Evolutionary conservation across 2,329 filamentous ascomycete species (phyloP), one percentile per base, ranked within the genome.

Genomic region (Ilyonectria destructans): DNA sequence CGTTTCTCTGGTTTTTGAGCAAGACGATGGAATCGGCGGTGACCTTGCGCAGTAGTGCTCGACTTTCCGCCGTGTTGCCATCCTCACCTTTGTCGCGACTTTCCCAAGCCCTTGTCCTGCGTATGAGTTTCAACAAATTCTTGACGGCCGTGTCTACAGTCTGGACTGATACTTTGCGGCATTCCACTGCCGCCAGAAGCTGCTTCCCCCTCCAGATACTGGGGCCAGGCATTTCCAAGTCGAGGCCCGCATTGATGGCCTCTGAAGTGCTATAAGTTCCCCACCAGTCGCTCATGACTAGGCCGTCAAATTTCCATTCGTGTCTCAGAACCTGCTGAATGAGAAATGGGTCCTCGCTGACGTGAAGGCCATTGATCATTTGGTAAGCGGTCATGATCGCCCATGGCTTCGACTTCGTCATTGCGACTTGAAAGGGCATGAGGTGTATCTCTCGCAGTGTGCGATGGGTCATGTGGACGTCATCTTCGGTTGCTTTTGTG

Each of bases 291-390:
- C 71, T 73, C 57, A 72, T 71, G 1, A 72, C 37, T 0, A 72
- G 26, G 2, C 67, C 69, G 13, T 73, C 78, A 80, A 77, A 83
- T 78, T 76, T 77, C 81, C 81, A 84, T 58, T 83, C 81, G 2
- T 78, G 74, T 63, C 82, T 75, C 15, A 83, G 71, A 6, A 84
- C 77, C n/a, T 74, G 23, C 0, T 57, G 37, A 2, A 74, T 26
- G 4, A 77, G 37, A 23, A 58, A 72, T 5, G 62, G 45, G n/a
- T 71, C 55, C 7, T 69, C 67, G 2, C 60, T 71, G 68, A 79
- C 58, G 63, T 78, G 69, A 69, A 75, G 10, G 0, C 84, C 83
- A 69, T 86, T 85, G 62, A 86, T 75, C 65, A 58, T 77, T 74
- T 67, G 77, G 46, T 75, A 76, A 1, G 66, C 61, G 2, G 67